Conservation (phyloP, 148 eudicot species). For the Simmondsia chinensis region DNA sequence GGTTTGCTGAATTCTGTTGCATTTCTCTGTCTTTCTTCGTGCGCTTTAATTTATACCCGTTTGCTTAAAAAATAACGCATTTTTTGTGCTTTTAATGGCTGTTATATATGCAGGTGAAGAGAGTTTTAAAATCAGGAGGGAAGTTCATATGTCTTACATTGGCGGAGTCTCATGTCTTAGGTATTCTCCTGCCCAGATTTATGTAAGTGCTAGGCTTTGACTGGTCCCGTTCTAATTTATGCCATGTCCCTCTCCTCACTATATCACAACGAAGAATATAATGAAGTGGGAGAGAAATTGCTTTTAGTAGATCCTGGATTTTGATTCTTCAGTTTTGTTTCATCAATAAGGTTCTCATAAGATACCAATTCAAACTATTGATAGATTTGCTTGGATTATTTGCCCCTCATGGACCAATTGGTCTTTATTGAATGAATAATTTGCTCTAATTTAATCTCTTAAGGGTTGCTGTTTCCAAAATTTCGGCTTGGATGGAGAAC, state of each 20-base stretch:
- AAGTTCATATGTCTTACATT: constrained; percentile 84
- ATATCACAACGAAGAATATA: background rate
- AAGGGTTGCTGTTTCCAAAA: constrained; percentile 76
- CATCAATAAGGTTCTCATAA: no score
- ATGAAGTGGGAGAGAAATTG: no score
- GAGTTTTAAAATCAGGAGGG: constrained; percentile 72
- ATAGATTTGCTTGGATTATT: constrained; percentile 4
- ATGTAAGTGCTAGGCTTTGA: background rate
- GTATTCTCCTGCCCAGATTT: constrained; percentile 29
- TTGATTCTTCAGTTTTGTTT: background rate
- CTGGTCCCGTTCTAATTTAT: background rate
- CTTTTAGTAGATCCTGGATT: no score
- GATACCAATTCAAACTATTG: no score
- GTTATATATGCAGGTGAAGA: constrained; percentile 56
- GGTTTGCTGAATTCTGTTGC: constrained; percentile 36
- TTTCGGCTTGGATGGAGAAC: constrained; percentile 87
- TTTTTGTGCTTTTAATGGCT: constrained; percentile 5
- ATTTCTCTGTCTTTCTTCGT: constrained; percentile 13
- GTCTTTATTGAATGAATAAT: background rate
- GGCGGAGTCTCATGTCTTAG: constrained; percentile 91
- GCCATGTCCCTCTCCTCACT: constrained; percentile 1
- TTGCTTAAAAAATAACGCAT: no score
- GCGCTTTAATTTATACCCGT: no score
- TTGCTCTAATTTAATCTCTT: background rate
- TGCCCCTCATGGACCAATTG: background rate